These are phyloP conservation scores for Plasmodium fragile DNA, from an alignment of 169 alveolate species.

Conservation along the genomic window DNA sequence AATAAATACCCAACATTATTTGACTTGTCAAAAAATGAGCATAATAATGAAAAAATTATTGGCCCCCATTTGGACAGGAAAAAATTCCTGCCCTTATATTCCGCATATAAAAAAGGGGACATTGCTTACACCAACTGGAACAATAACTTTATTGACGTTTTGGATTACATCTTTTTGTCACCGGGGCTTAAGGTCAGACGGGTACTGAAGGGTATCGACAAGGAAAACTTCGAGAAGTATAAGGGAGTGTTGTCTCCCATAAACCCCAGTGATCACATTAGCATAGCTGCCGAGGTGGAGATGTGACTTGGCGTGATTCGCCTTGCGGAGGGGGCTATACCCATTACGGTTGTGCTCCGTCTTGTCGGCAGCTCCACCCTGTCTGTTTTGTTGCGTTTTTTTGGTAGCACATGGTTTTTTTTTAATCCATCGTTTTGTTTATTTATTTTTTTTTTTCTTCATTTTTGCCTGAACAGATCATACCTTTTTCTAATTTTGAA, in stretches of 20 bases:
- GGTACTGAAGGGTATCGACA: slow-evolving; percentile 44
- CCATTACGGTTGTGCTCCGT: neutral
- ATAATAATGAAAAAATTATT: slow-evolving; percentile 8
- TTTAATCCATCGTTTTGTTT: neutral
- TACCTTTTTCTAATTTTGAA: neutral
- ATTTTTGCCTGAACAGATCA: neutral
- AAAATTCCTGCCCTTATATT: slow-evolving; percentile 42
- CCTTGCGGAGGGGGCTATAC: neutral
- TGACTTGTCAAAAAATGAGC: slow-evolving; percentile 12
- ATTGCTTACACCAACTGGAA: slow-evolving; percentile 69
- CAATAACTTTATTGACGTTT: slow-evolving; percentile 69
- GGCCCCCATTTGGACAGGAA: slow-evolving; percentile 69
- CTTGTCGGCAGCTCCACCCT: neutral
- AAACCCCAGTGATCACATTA: slow-evolving; percentile 63
- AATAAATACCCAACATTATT: slow-evolving; percentile 62
- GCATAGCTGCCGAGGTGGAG: slow-evolving; percentile 74
- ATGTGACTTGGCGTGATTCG: neutral
- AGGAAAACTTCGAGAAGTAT: slow-evolving; percentile 15
- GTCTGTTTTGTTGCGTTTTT: neutral
- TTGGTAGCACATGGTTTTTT: neutral
- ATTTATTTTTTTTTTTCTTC: neutral
- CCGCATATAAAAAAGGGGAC: slow-evolving; percentile 65
- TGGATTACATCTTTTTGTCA: slow-evolving; percentile 72
- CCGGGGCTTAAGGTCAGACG: slow-evolving; percentile 49
- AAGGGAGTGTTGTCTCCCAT: slow-evolving; percentile 57